Percentiles rank a stretch among this genome's conserved stretches.
Evolutionary conservation across 2,329 filamentous ascomycete species (phyloP).

Genomic region (Colletotrichum sp.): DNA sequence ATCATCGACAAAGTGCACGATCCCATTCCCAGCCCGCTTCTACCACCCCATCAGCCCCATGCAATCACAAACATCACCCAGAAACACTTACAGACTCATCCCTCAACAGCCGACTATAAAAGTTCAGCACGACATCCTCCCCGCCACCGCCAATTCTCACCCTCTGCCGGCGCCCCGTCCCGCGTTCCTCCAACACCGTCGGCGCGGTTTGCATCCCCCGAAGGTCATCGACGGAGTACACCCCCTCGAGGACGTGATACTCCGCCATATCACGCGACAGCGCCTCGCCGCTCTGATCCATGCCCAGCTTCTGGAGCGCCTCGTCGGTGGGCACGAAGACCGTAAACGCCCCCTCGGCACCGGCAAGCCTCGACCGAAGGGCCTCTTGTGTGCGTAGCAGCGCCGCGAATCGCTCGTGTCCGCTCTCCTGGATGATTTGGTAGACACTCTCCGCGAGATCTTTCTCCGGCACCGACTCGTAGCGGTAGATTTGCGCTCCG

Average conservation of each 20-base stretch:
- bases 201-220: not conserved
- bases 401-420: not conserved
- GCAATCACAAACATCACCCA: not conserved
- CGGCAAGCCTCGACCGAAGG: not conserved
- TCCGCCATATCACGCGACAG: slow-evolving; percentile 47
- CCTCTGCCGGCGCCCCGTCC: not conserved
- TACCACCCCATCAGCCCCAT: not conserved
- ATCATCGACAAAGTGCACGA: slow-evolving; percentile 4
- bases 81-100: not conserved
- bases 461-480: not conserved
- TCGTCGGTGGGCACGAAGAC: slow-evolving; percentile 4
- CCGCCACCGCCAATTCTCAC: not conserved
- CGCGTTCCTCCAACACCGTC: not conserved
- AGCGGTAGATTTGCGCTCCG: not conserved
- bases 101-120: not conserved
- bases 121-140: not conserved
- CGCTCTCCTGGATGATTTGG: not conserved
- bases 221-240: not conserved
- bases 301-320: not conserved
- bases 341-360: not conserved
- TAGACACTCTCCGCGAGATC: not conserved
- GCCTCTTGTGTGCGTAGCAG: not conserved
- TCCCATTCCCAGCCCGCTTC: not conserved
- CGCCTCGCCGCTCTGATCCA: not conserved
- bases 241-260: slow-evolving; percentile 1